phyloP scores from a whole-genome alignment of 306 rosid species.

The Elaeagnus macrophylla region DNA sequence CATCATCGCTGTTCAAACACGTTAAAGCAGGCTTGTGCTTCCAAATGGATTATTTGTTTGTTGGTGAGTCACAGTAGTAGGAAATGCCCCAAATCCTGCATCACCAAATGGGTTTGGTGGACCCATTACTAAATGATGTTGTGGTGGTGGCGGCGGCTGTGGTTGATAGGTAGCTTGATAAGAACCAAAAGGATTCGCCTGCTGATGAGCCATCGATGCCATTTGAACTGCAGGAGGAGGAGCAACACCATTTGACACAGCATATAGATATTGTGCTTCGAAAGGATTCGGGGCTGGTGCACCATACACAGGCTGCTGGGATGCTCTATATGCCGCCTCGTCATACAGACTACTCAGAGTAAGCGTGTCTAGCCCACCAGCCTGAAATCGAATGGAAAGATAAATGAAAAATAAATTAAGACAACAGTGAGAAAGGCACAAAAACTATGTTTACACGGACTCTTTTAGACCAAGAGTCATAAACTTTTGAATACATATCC shows the following conservation, averaged over 20 bases:
- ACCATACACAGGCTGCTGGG: constrained; percentile 86
- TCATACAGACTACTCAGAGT: constrained; percentile 80
- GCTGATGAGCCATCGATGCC: constrained; percentile 55
- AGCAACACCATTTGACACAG: constrained; percentile 49
- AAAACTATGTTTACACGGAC: no score
- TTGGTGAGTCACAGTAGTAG: constrained; percentile 46
- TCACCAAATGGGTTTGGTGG: constrained; percentile 87
- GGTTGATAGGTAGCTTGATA: constrained; percentile 52
- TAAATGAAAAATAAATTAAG: not conserved
- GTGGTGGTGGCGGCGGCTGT: constrained; percentile 38
- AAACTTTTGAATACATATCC: no score
- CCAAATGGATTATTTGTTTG: constrained; percentile 85
- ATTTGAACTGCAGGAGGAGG: constrained; percentile 68
- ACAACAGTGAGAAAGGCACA: not conserved
- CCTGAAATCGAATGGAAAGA: constrained; percentile 42
- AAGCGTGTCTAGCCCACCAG: constrained; percentile 93
- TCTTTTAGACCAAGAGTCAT: no score
- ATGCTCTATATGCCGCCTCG: constrained; percentile 76
- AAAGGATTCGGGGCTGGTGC: constrained; percentile 90
- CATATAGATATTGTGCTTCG: constrained; percentile 83
- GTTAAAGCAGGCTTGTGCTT: constrained; percentile 61
- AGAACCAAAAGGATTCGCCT: constrained; percentile 82
- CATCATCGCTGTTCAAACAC: not conserved
- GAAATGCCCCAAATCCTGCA: constrained; percentile 68
- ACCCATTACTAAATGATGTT: constrained; percentile 54